Conservation (phyloP, 2,329 filamentous ascomycete genomes). For the Coccinonectria pachysandricola region DNA sequence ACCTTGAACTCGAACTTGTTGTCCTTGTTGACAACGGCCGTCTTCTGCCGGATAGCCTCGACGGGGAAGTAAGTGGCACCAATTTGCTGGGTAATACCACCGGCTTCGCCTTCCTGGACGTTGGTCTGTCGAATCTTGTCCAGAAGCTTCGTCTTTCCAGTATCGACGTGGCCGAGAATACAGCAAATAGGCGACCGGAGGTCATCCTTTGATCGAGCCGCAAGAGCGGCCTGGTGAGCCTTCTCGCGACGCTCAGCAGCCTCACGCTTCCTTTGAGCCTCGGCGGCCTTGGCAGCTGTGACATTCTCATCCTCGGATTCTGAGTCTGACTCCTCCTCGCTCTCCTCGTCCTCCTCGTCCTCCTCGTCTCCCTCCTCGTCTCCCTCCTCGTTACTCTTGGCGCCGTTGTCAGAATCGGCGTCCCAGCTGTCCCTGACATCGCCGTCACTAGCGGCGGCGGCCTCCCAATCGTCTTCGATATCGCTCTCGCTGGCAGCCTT, state of each 20-base stretch:
- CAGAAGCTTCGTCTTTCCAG: slow-evolving; percentile 97
- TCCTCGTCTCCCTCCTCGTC: slow-evolving; percentile 29
- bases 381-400: slow-evolving; percentile 43
- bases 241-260: slow-evolving; percentile 81
- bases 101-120: slow-evolving; percentile 96
- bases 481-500: slow-evolving; percentile 49
- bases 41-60: slow-evolving; percentile 87
- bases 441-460: slow-evolving; percentile 65
- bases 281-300: slow-evolving; percentile 62
- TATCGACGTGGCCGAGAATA: slow-evolving; percentile 99
- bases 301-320: slow-evolving; percentile 62
- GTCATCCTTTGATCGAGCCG: slow-evolving; percentile 85
- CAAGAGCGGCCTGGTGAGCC: slow-evolving; percentile 83
- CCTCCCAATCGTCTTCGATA: slow-evolving; percentile 80
- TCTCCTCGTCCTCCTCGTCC: slow-evolving; percentile 28
- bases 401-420: slow-evolving; percentile 67
- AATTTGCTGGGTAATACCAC: slow-evolving; percentile 99
- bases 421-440: slow-evolving; percentile 95
- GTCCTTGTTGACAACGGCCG: slow-evolving; percentile 83
- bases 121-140: slow-evolving; percentile 99
- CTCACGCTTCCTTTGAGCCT: slow-evolving; percentile 73
- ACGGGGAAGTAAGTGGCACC: slow-evolving; percentile 98
- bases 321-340: slow-evolving; percentile 55
- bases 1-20: slow-evolving; percentile 93
- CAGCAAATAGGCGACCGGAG: slow-evolving; percentile 97